Percentiles rank a stretch among this genome's conserved stretches.
phyloP scores from a whole-genome alignment of 768 basidiomycete species.

The Russula brevipes region DNA sequence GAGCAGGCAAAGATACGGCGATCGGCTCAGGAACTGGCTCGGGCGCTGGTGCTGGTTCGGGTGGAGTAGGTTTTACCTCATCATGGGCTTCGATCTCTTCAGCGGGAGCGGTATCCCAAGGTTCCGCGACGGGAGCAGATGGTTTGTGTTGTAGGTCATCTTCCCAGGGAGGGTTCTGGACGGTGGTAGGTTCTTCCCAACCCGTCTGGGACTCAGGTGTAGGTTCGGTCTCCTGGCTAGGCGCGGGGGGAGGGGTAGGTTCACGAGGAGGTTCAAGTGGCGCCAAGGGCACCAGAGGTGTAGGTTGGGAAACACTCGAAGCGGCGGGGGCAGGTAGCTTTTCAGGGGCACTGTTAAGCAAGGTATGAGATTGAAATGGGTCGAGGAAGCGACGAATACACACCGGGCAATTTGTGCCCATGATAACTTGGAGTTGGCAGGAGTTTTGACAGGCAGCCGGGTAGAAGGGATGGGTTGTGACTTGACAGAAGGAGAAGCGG shows the following conservation, averaged over 20 bases:
- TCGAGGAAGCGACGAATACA: constrained; percentile 26
- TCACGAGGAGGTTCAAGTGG: constrained; percentile 24
- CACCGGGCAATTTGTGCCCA: constrained; percentile 85
- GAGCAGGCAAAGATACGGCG: constrained; percentile 27
- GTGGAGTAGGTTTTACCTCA: constrained; percentile 15
- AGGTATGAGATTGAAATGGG: constrained; percentile 4
- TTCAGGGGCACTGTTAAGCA: constrained; percentile 51
- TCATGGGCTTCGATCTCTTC: constrained; percentile 16
- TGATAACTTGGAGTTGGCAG: constrained; percentile 71
- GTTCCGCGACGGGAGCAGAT: constrained; percentile 33
- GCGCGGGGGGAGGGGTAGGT: constrained; percentile 25
- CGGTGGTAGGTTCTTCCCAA: constrained; percentile 74
- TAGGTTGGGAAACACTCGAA: constrained; percentile 28
- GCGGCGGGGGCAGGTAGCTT: constrained; percentile 48
- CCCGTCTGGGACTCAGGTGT: constrained; percentile 32
- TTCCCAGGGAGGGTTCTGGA: constrained; percentile 64
- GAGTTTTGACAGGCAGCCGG: constrained; percentile 44
- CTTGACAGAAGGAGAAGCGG: constrained; percentile 33
- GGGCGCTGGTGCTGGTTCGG: constrained; percentile 16
- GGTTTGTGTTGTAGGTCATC: constrained; percentile 51
- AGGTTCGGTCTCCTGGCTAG: constrained; percentile 33
- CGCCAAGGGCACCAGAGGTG: constrained; percentile 27
- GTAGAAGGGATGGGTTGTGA: constrained; percentile 26
- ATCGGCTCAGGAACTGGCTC: constrained; percentile 34
- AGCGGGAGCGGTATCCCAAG: constrained; percentile 28